A percentile compares a stretch with the other conserved stretches of the same genome.
Evolutionary conservation across 2,329 filamentous ascomycete species (phyloP).

Genomic region (Alternaria sp.): DNA sequence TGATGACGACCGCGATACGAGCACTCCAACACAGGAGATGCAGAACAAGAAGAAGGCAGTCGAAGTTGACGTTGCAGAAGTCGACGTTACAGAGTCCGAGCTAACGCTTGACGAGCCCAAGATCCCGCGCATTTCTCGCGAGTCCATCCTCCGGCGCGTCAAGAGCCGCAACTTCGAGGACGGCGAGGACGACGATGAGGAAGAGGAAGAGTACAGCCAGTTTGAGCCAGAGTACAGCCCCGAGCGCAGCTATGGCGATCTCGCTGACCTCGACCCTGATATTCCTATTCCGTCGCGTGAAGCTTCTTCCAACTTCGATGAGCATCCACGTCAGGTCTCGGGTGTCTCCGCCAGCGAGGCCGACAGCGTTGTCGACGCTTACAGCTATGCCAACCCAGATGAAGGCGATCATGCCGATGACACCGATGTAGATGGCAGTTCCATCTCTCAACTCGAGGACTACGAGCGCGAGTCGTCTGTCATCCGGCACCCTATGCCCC

Average conservation of each 20-base stretch:
- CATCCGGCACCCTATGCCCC: conserved; percentile 59
- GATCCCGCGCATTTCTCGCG: conserved; percentile 83
- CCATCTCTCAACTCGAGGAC: conserved; percentile 52
- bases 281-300: conserved; percentile 89
- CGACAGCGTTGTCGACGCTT: conserved; percentile 62
- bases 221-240: conserved; percentile 60
- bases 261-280: conserved; percentile 76
- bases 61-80: conserved; percentile 42
- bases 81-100: conserved; percentile 40
- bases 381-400: conserved; percentile 59
- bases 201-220: conserved; percentile 35
- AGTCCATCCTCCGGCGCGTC: conserved; percentile 89
- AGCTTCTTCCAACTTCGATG: conserved; percentile 64
- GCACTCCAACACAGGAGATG: conserved; percentile 46
- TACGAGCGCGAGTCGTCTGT: conserved; percentile 58
- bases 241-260: conserved; percentile 60
- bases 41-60: conserved; percentile 34
- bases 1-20: conserved; percentile 56
- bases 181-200: conserved; percentile 57
- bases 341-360: conserved; percentile 64
- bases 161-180: conserved; percentile 69
- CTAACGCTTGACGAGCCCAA: conserved; percentile 60
- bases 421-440: conserved; percentile 65
- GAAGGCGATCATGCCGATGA: conserved; percentile 61
- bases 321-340: conserved; percentile 66